Conservation (phyloP, 495 filamentous ascomycete species). For the Tuber umbilicatum region DNA sequence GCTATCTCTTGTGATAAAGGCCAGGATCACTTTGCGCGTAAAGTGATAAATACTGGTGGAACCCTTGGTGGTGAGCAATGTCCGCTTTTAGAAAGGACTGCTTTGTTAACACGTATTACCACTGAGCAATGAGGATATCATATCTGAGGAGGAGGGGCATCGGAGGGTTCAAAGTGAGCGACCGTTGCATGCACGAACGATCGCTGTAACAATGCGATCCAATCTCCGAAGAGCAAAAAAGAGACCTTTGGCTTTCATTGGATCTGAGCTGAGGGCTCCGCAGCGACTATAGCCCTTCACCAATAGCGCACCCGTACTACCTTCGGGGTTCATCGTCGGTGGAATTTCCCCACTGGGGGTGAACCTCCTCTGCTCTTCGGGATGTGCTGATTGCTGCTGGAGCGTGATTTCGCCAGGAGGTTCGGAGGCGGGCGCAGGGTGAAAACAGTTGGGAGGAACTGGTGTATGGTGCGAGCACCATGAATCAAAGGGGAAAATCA, state of each 20-base stretch:
- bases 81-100: neutral
- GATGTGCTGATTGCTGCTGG: neutral
- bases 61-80: neutral
- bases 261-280: neutral
- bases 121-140: neutral
- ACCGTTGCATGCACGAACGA: neutral
- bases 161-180: neutral
- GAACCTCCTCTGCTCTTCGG: neutral
- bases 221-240: conserved; percentile 2
- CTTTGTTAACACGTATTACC: neutral
- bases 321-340: neutral
- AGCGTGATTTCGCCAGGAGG: neutral
- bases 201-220: neutral
- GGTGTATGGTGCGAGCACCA: neutral
- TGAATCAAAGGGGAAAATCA: neutral
- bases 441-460: neutral
- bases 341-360: neutral
- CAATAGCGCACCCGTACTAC: neutral
- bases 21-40: neutral
- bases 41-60: neutral
- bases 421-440: neutral
- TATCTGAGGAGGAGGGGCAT: neutral
- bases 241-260: neutral
- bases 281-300: neutral
- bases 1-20: neutral